Conservation (phyloP, 2,329 filamentous ascomycete species). For the Ascochyta rabiei region DNA sequence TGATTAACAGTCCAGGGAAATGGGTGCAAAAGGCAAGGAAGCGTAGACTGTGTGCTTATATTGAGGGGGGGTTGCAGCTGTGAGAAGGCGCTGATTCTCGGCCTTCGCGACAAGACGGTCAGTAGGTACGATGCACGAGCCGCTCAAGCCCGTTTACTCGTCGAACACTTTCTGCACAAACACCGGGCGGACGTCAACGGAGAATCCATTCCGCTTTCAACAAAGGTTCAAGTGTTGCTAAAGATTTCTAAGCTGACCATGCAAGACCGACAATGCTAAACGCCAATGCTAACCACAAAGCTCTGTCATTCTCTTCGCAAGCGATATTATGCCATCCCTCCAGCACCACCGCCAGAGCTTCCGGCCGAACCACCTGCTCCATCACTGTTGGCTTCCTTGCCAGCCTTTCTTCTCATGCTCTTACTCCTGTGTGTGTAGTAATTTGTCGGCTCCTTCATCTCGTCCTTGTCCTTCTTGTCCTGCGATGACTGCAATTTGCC, state of each 20-base stretch:
- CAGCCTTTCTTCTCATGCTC: slow-evolving; percentile 42
- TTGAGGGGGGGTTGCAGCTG: too few species aligned
- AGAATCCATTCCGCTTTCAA: too few species aligned
- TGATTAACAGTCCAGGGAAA: too few species aligned
- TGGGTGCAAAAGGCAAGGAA: too few species aligned
- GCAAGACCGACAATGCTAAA: background rate
- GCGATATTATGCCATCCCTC: slow-evolving; percentile 1
- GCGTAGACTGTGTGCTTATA: too few species aligned
- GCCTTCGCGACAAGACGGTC: too few species aligned
- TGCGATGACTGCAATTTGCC: slow-evolving; percentile 31
- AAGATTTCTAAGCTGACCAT: background rate
- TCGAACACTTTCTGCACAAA: too few species aligned
- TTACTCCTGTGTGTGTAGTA: slow-evolving; percentile 44
- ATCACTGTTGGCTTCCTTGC: slow-evolving; percentile 17
- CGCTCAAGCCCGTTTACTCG: too few species aligned
- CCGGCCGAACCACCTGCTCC: slow-evolving; percentile 19
- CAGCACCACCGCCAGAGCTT: slow-evolving; percentile 19
- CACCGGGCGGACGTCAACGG: too few species aligned
- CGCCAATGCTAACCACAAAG: background rate
- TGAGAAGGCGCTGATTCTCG: too few species aligned
- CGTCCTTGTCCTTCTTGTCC: slow-evolving; percentile 37
- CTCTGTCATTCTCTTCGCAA: background rate
- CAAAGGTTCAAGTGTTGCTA: too few species aligned
- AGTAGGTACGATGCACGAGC: too few species aligned
- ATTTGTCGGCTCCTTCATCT: slow-evolving; percentile 44